Conservation (phyloP, 345 rosid species). For the Eucalyptus pauciflora region DNA sequence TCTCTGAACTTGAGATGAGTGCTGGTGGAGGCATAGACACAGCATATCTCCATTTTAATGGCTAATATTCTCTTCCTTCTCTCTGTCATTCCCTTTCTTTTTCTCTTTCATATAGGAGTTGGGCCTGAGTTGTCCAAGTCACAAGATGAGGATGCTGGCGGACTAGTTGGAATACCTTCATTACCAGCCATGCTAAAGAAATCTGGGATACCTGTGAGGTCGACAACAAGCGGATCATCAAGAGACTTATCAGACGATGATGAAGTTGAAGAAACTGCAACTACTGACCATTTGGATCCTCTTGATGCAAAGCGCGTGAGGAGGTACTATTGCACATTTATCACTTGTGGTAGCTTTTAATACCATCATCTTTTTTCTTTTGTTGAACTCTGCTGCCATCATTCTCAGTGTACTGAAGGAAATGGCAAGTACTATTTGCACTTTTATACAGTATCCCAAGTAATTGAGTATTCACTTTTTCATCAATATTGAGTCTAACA, state of each 20-base stretch:
- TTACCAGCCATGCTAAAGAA: slow-evolving; percentile 22
- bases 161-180: slow-evolving; percentile 10
- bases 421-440: not conserved
- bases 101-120: not conserved
- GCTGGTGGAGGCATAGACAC: not conserved
- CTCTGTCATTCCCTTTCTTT: not conserved
- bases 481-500: not conserved
- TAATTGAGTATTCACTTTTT: not conserved
- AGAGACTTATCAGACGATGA: slow-evolving; percentile 76
- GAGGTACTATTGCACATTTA: slow-evolving; percentile 35
- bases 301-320: slow-evolving; percentile 64
- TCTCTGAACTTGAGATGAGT: not conserved
- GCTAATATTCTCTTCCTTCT: not conserved
- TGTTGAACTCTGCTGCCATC: not conserved
- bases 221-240: slow-evolving; percentile 74
- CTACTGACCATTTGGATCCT: slow-evolving; percentile 49
- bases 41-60: not conserved
- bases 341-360: not conserved
- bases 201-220: slow-evolving; percentile 17
- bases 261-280: slow-evolving; percentile 63
- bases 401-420: not conserved
- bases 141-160: slow-evolving; percentile 23
- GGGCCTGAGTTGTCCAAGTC: slow-evolving; percentile 6
- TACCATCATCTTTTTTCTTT: not conserved
- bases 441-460: not conserved